Percentiles rank a stretch among this genome's conserved stretches.
phyloP scores from a whole-genome alignment of 2,329 filamentous ascomycete genomes.

The Botrytis squamosa region DNA sequence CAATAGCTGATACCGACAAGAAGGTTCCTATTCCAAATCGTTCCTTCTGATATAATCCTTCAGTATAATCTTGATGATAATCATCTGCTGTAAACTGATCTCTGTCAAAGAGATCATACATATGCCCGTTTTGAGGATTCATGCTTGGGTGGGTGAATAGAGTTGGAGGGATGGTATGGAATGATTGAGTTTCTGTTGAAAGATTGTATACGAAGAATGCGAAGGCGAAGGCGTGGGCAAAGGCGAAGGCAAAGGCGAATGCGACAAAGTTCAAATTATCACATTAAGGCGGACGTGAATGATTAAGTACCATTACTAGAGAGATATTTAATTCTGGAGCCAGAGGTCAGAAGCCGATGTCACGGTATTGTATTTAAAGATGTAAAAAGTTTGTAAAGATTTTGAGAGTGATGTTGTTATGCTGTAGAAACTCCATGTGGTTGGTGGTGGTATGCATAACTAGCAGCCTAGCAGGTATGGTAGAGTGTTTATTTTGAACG shows the following conservation, averaged over 20 bases:
- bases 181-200: background rate
- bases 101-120: conserved; percentile 35
- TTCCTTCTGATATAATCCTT: conserved; percentile 23
- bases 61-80: conserved; percentile 40
- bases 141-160: conserved; percentile 37
- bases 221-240: background rate
- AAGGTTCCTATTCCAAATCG: conserved; percentile 25
- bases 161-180: background rate
- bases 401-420: background rate
- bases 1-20: conserved; percentile 32
- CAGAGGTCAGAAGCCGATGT: background rate
- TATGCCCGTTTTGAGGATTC: conserved; percentile 31
- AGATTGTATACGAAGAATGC: background rate
- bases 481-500: too few species aligned
- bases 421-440: background rate
- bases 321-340: background rate
- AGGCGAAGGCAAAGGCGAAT: background rate
- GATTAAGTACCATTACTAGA: conserved; percentile 10
- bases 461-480: too few species aligned
- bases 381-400: conserved; percentile 8
- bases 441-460: background rate
- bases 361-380: background rate
- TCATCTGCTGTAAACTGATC: conserved; percentile 30
- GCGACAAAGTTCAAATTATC: background rate
- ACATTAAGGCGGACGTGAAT: conserved; percentile 13